Evolutionary conservation across 768 basidiomycete genomes (phyloP).

Genomic region (Lactarius psammicola): DNA sequence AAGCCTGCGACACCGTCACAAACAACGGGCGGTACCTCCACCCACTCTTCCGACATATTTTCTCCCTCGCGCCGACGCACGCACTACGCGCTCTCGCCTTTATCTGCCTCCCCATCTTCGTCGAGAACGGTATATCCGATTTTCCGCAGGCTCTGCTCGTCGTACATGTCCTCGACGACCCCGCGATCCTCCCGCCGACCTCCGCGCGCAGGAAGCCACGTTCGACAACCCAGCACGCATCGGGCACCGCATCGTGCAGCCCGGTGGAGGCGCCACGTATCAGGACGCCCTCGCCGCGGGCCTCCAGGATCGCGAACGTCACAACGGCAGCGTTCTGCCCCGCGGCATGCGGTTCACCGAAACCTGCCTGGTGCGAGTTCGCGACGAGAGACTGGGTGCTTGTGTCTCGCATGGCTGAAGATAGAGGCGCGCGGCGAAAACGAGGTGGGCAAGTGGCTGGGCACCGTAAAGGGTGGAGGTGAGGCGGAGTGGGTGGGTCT

Average conservation of each 20-base stretch:
- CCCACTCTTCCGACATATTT: conserved; percentile 52
- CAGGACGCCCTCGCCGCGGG: conserved; percentile 37
- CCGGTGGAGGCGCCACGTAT: conserved; percentile 39
- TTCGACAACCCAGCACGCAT: conserved; percentile 48
- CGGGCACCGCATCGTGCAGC: conserved; percentile 47
- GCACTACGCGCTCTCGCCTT: conserved; percentile 55
- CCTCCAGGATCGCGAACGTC: conserved; percentile 30
- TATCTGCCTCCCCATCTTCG: conserved; percentile 49
- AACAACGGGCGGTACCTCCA: no score
- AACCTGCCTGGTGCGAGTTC: conserved; percentile 37
- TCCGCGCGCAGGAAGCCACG: conserved; percentile 12
- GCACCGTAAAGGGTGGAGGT: conserved; percentile 41
- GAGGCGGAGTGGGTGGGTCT: conserved; percentile 45
- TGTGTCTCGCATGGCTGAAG: conserved; percentile 45
- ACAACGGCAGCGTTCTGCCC: conserved; percentile 36
- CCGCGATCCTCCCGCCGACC: conserved; percentile 41
- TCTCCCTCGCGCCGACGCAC: conserved; percentile 47
- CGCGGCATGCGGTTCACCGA: conserved; percentile 49
- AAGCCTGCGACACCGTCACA: no score
- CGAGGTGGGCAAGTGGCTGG: conserved; percentile 41
- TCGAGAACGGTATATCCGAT: conserved; percentile 50
- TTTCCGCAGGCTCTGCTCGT: conserved; percentile 50
- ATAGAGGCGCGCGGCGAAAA: conserved; percentile 43
- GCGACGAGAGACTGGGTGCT: conserved; percentile 38
- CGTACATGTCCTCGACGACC: conserved; percentile 45